phyloP scores from a whole-genome alignment of 202 grass and related monocot species.

The Setaria viridis region DNA sequence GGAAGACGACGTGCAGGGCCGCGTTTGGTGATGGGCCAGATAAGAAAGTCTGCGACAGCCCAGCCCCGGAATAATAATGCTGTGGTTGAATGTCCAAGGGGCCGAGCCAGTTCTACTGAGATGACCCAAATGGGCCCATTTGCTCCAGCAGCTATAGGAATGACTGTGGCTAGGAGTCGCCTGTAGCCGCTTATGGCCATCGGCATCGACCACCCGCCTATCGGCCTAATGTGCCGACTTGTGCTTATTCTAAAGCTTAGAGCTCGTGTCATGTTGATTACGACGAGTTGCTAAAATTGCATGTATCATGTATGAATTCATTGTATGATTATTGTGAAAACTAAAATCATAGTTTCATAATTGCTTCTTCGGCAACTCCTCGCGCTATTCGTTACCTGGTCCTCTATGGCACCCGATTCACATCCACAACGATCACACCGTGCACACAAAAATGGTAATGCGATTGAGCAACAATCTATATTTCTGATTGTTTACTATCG shows the following conservation, averaged over 20 bases:
- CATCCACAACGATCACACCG: too few relatives aligned
- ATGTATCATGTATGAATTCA: too few relatives aligned
- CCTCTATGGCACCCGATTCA: too few relatives aligned
- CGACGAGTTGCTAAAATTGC: neutral
- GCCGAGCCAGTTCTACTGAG: neutral
- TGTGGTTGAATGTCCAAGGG: neutral
- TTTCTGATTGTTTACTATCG: too few relatives aligned
- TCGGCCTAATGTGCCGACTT: neutral
- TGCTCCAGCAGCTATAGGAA: neutral
- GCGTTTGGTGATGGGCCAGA: neutral
- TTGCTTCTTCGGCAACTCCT: too few relatives aligned
- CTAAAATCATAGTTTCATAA: too few relatives aligned
- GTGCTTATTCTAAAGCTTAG: neutral
- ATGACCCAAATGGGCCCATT: neutral
- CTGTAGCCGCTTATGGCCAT: neutral
- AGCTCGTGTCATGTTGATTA: neutral
- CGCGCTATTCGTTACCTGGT: too few relatives aligned
- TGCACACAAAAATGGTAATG: too few relatives aligned
- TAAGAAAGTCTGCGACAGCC: neutral
- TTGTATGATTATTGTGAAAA: too few relatives aligned
- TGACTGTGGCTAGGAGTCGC: neutral
- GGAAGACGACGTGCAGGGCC: neutral
- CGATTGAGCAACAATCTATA: too few relatives aligned
- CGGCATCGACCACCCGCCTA: too few relatives aligned
- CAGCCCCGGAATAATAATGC: neutral